Conservation (phyloP, 1,139 yeast species). For the Sugiyamaella castrensis region DNA sequence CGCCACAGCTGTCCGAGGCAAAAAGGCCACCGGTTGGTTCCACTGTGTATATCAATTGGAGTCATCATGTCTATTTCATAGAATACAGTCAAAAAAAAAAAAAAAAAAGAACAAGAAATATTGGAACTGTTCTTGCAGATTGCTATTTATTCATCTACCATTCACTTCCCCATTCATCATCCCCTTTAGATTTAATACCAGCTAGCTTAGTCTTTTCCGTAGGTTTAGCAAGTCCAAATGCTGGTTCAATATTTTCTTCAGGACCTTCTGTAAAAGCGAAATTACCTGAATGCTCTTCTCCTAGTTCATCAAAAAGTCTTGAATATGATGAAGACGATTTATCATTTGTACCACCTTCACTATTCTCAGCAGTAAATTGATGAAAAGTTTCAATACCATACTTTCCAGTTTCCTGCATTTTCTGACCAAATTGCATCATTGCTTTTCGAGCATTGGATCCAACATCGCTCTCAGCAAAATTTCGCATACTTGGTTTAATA, state of each 20-base stretch:
- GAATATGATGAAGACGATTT: constrained; percentile 44
- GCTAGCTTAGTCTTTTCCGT: constrained; percentile 54
- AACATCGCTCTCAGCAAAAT: constrained; percentile 75
- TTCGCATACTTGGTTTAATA: constrained; percentile 82
- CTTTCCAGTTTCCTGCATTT: constrained; percentile 83
- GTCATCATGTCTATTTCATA: too few relatives aligned
- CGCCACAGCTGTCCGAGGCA: too few relatives aligned
- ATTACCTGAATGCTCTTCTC: constrained; percentile 38
- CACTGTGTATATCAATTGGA: too few relatives aligned
- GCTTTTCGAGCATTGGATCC: constrained; percentile 83
- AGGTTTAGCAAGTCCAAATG: constrained; percentile 70
- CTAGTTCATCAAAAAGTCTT: constrained; percentile 52
- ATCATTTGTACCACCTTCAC: constrained; percentile 27
- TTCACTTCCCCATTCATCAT: constrained; percentile 47
- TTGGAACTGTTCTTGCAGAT: not conserved
- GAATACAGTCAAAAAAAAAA: not conserved
- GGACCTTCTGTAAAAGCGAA: not conserved
- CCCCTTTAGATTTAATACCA: constrained; percentile 44
- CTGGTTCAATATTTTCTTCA: constrained; percentile 48
- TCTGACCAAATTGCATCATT: constrained; percentile 93
- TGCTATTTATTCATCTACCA: constrained; percentile 24
- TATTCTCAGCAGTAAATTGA: constrained; percentile 55
- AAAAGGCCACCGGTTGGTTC: too few relatives aligned
- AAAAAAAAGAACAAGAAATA: not conserved
- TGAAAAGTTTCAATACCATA: constrained; percentile 59